These are phyloP conservation scores for Aspergillus sp. DNA, from an alignment of 2,329 filamentous ascomycete genomes.

Conservation along the genomic window DNA sequence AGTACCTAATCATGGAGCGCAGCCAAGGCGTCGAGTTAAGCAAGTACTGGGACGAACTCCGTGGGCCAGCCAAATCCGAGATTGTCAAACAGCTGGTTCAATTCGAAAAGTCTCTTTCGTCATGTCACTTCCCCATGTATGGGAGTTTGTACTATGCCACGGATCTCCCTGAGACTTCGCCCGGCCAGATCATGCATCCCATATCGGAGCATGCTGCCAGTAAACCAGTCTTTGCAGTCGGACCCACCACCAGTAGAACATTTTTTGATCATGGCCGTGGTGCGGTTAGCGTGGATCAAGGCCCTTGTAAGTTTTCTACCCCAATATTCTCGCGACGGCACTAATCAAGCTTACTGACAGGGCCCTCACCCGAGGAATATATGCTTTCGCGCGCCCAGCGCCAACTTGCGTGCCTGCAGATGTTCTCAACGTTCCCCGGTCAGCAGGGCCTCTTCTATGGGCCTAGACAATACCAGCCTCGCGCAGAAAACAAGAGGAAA, in stretches of 20 bases:
- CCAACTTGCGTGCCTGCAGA: constrained; percentile 27
- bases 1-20: constrained; percentile 18
- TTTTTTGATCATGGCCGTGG: constrained; percentile 30
- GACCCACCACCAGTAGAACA: constrained; percentile 33
- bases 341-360: constrained; percentile 18
- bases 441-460: constrained; percentile 3
- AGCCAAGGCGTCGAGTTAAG: constrained; percentile 26
- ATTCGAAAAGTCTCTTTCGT: constrained; percentile 8
- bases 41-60: constrained; percentile 27
- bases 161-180: constrained; percentile 19
- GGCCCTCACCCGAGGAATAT: constrained; percentile 30
- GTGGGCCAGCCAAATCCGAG: constrained; percentile 18
- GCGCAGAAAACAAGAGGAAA: not conserved
- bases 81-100: constrained; percentile 27
- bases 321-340: not conserved
- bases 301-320: constrained; percentile 9
- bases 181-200: not conserved
- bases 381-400: constrained; percentile 29
- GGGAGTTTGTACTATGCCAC: constrained; percentile 27
- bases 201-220: not conserved
- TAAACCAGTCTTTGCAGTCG: constrained; percentile 30
- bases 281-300: constrained; percentile 6
- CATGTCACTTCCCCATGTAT: constrained; percentile 22
- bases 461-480: constrained; percentile 6
- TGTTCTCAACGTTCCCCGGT: not conserved